Conservation (phyloP, 1,284 basidiomycete genomes). For the Cutaneotrichosporon dermatis region DNA sequence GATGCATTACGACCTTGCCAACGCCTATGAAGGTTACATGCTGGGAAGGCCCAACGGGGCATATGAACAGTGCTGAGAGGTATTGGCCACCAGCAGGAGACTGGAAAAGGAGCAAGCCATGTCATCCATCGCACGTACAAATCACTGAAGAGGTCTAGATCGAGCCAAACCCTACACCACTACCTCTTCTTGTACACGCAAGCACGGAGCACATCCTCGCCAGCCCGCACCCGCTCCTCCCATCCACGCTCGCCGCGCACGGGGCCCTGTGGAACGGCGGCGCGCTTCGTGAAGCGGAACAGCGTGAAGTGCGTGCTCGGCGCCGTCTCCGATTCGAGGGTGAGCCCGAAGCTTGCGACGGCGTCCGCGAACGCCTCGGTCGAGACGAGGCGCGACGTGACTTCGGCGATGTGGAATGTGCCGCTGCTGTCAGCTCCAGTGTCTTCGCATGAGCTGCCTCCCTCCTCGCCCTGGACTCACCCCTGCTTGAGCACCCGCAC, state of each 20-base stretch:
- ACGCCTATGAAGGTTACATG: too few species aligned
- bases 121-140: neutral
- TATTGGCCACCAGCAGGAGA: too few species aligned
- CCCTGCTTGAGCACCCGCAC: slow-evolving; percentile 75
- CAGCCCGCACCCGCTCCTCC: slow-evolving; percentile 59
- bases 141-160: too few species aligned
- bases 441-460: neutral
- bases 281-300: slow-evolving; percentile 73
- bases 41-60: too few species aligned
- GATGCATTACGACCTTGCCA: too few species aligned
- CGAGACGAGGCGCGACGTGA: slow-evolving; percentile 78
- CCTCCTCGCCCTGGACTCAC: slow-evolving; percentile 54
- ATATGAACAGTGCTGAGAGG: too few species aligned
- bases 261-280: slow-evolving; percentile 49
- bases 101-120: neutral
- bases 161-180: slow-evolving; percentile 19
- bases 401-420: slow-evolving; percentile 87
- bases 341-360: slow-evolving; percentile 72
- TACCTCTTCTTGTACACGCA: slow-evolving; percentile 96
- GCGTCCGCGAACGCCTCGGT: slow-evolving; percentile 70
- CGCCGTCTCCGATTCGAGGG: slow-evolving; percentile 45
- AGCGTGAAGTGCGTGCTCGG: slow-evolving; percentile 83
- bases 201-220: slow-evolving; percentile 68
- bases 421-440: slow-evolving; percentile 56
- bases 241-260: slow-evolving; percentile 58